Evolutionary conservation across 1,139 yeast genomes (phyloP).

Genomic region (Scheffersomyces stambukii): DNA sequence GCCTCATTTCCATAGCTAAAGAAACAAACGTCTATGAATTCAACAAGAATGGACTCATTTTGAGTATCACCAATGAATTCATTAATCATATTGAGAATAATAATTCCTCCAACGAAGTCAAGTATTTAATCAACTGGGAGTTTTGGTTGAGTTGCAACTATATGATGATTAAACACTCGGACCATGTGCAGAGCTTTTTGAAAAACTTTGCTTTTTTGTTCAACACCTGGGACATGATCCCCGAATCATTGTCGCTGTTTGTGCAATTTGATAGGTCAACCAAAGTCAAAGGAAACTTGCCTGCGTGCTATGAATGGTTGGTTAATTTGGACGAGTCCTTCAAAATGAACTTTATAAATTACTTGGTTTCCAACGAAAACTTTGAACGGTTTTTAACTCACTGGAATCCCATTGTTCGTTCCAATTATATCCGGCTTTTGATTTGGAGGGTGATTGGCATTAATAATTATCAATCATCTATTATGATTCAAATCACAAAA

Average conservation of each 20-base stretch:
- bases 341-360: conserved; percentile 45
- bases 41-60: conserved; percentile 38
- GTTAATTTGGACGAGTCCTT: conserved; percentile 32
- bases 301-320: conserved; percentile 24
- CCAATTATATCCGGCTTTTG: conserved; percentile 62
- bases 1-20: conserved; percentile 34
- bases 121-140: conserved; percentile 53
- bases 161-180: conserved; percentile 54
- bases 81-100: conserved; percentile 33
- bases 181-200: conserved; percentile 59
- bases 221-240: conserved; percentile 74
- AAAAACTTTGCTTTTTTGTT: conserved; percentile 64
- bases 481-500: conserved; percentile 28
- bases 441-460: conserved; percentile 65
- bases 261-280: no score
- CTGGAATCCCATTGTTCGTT: conserved; percentile 75
- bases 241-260: conserved; percentile 25
- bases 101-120: conserved; percentile 5
- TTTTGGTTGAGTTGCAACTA: conserved; percentile 68
- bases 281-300: no score
- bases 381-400: conserved; percentile 65
- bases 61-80: conserved; percentile 45
- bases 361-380: conserved; percentile 47
- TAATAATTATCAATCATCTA: conserved; percentile 37
- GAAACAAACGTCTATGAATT: conserved; percentile 44